A percentile compares a stretch with the other conserved stretches of the same genome.
These are phyloP conservation scores for Leishmania tropica DNA, from an alignment of 208 protist genomes.

Conservation along the genomic window DNA sequence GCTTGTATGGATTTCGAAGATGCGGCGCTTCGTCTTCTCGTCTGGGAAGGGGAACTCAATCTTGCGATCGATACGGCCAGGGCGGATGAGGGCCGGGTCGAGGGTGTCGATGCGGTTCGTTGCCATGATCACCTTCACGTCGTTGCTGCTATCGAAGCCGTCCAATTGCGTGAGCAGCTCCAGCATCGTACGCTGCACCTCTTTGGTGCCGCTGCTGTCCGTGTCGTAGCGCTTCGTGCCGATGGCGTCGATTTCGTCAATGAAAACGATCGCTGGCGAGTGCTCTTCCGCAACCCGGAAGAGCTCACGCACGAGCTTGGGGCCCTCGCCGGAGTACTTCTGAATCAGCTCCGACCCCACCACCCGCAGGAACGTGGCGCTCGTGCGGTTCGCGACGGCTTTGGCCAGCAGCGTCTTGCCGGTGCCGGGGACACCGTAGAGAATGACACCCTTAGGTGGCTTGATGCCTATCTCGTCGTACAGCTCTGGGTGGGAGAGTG, in stretches of 20 bases:
- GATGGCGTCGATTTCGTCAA: slow-evolving; percentile 99
- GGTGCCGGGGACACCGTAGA: slow-evolving; percentile 99
- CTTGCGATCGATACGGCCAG: slow-evolving; percentile 99
- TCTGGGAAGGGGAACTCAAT: slow-evolving; percentile 99
- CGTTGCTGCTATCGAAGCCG: slow-evolving; percentile 99
- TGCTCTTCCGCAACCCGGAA: slow-evolving; percentile 99
- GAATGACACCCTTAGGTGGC: slow-evolving; percentile 99
- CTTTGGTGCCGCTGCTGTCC: slow-evolving; percentile 97
- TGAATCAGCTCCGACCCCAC: slow-evolving; percentile 99
- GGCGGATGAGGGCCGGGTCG: slow-evolving; percentile 99
- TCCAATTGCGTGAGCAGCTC: slow-evolving; percentile 99
- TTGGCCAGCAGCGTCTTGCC: slow-evolving; percentile 99
- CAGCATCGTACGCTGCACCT: slow-evolving; percentile 99
- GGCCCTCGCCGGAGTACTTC: slow-evolving; percentile 99
- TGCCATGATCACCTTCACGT: slow-evolving; percentile 99
- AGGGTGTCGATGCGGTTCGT: slow-evolving; percentile 99
- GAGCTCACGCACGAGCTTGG: slow-evolving; percentile 99
- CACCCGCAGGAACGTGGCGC: slow-evolving; percentile 99
- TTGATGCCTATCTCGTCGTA: slow-evolving; percentile 99
- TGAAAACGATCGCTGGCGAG: slow-evolving; percentile 99
- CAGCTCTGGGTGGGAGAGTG: slow-evolving; percentile 99
- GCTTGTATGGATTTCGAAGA: slow-evolving; percentile 99
- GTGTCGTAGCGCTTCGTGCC: slow-evolving; percentile 99
- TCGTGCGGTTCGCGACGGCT: slow-evolving; percentile 99
- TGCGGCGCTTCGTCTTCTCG: slow-evolving; percentile 98